These are phyloP conservation scores for Trametes versicolor DNA, from an alignment of 1,284 basidiomycete genomes.

Conservation along the genomic window DNA sequence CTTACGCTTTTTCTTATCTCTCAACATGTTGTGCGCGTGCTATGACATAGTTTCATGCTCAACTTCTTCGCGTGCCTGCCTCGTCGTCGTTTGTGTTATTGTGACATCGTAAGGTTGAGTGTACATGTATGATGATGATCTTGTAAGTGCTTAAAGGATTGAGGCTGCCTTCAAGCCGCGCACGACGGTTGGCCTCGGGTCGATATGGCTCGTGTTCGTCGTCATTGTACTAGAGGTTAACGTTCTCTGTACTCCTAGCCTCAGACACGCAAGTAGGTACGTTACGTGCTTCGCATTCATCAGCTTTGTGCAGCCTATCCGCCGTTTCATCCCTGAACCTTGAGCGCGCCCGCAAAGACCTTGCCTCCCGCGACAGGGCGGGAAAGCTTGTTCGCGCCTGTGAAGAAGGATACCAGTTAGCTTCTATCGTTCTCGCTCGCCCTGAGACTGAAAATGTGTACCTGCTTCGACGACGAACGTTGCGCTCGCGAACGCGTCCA, in stretches of 20 bases:
- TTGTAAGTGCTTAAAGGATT: neutral
- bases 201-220: too few relatives aligned
- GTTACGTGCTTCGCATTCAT: neutral
- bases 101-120: too few relatives aligned
- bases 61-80: neutral
- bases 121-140: too few relatives aligned
- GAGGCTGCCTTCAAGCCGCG: neutral
- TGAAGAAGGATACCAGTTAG: neutral
- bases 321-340: constrained; percentile 27
- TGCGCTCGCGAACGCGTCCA: constrained; percentile 59
- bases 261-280: neutral
- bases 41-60: neutral
- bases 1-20: constrained; percentile 25
- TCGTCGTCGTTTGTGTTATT: neutral
- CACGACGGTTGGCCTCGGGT: too few relatives aligned
- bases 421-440: neutral
- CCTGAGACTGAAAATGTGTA: constrained; percentile 16
- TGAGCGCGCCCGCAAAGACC: constrained; percentile 54
- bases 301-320: neutral
- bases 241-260: too few relatives aligned
- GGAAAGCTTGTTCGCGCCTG: constrained; percentile 59
- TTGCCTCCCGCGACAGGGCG: constrained; percentile 65
- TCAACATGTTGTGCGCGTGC: constrained; percentile 7
- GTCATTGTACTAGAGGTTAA: neutral
- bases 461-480: constrained; percentile 56